phyloP scores from a whole-genome alignment of 179 eudicot species.

The Drosera spatulata region DNA sequence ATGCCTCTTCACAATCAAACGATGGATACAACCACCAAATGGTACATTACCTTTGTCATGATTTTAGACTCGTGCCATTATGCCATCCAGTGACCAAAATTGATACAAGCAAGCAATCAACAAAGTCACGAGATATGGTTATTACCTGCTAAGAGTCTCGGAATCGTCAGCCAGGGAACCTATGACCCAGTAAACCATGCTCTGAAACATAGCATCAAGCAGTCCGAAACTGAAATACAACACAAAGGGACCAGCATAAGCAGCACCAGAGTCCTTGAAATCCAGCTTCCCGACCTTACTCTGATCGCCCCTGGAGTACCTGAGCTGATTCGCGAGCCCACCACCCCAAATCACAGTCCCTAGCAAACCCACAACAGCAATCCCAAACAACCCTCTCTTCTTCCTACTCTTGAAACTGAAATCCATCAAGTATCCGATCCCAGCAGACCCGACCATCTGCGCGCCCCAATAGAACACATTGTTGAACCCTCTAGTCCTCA shows the following conservation, averaged over 20 bases:
- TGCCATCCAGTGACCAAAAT: too few species aligned
- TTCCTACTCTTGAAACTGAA: constrained; percentile 73
- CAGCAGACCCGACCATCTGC: constrained; percentile 78
- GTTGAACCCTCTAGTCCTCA: constrained; percentile 83
- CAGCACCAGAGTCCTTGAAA: constrained; percentile 70
- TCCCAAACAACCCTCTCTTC: constrained; percentile 61
- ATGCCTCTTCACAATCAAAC: too few species aligned
- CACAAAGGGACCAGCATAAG: constrained; percentile 74
- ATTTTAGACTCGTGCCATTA: too few species aligned
- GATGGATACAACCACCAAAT: too few species aligned
- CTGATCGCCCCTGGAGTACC: constrained; percentile 27
- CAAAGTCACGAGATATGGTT: too few species aligned
- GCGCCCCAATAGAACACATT: constrained; percentile 97
- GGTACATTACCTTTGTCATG: too few species aligned
- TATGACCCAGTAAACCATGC: constrained; percentile 90
- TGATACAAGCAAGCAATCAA: too few species aligned
- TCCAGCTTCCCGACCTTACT: constrained; percentile 35
- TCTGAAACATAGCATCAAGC: constrained; percentile 92
- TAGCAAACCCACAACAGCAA: constrained; percentile 52
- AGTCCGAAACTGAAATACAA: constrained; percentile 77
- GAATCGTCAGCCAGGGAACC: constrained; percentile 90
- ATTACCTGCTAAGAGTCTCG: constrained; percentile 89
- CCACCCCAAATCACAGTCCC: constrained; percentile 88
- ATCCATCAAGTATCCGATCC: constrained; percentile 77
- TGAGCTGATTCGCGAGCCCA: constrained; percentile 70